Conservation (phyloP, 2,329 filamentous ascomycete species). For the Hymenoscyphus repandus region DNA sequence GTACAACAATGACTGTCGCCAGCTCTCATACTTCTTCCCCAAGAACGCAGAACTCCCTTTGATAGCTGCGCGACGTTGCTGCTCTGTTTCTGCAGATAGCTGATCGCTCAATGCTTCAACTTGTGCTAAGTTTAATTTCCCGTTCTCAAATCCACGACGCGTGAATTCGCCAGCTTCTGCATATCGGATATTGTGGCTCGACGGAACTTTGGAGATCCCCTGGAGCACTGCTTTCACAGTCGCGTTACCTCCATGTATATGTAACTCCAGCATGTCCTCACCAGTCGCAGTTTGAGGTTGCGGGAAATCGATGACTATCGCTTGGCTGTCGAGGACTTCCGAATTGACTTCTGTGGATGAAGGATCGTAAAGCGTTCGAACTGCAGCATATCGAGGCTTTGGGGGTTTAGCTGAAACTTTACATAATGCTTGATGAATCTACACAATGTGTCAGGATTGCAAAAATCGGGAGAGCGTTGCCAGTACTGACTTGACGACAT, state of each 20-base stretch:
- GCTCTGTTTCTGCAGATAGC: conserved; percentile 73
- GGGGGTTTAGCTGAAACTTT: conserved; percentile 43
- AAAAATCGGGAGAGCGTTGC: conserved; percentile 2
- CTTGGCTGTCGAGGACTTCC: conserved; percentile 57
- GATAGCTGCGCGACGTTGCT: conserved; percentile 83
- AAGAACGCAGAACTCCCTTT: conserved; percentile 68
- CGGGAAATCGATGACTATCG: conserved; percentile 63
- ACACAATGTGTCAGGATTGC: conserved; percentile 16
- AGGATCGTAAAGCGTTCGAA: conserved; percentile 70
- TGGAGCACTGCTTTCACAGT: conserved; percentile 80
- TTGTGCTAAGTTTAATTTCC: conserved; percentile 80
- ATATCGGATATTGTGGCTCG: conserved; percentile 57
- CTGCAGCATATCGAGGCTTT: conserved; percentile 58
- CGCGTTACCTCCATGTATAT: conserved; percentile 88
- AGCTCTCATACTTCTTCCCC: conserved; percentile 72
- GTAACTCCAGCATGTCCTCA: conserved; percentile 86
- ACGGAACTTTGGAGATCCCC: conserved; percentile 59
- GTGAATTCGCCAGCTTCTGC: conserved; percentile 97
- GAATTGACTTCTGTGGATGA: conserved; percentile 24
- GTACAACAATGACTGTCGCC: conserved; percentile 71
- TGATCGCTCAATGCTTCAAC: conserved; percentile 62
- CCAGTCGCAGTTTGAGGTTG: conserved; percentile 80
- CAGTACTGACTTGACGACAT: conserved; percentile 49
- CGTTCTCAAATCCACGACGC: conserved; percentile 81
- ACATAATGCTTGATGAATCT: conserved; percentile 63